phyloP scores from a whole-genome alignment of 2,329 filamentous ascomycete genomes.

The Cordyceps militaris region DNA sequence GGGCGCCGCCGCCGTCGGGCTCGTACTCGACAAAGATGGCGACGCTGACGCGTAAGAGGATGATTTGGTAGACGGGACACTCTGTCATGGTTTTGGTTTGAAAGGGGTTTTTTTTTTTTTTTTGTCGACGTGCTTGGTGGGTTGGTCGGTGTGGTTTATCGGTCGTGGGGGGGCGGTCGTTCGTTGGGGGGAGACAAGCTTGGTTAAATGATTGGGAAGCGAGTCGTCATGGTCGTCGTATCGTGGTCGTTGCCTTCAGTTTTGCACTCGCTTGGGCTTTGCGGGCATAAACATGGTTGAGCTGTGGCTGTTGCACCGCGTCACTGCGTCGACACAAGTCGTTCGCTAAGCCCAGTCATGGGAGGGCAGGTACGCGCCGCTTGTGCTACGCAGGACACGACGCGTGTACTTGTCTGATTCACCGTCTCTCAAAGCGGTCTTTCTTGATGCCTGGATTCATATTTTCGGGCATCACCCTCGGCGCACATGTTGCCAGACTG shows the following conservation, averaged over 20 bases:
- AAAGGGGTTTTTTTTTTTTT: too few species aligned
- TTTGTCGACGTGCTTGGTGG: too few species aligned
- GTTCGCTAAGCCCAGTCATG: not conserved
- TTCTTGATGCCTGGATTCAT: too few species aligned
- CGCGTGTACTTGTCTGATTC: not conserved
- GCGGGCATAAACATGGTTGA: not conserved
- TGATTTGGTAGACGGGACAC: not conserved
- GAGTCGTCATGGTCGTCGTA: too few species aligned
- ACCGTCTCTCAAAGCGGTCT: not conserved
- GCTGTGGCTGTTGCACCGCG: not conserved
- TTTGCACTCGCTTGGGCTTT: not conserved
- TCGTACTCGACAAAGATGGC: constrained; percentile 3
- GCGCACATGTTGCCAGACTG: too few species aligned
- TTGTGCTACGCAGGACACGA: not conserved
- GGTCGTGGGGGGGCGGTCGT: too few species aligned
- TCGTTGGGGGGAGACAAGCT: too few species aligned
- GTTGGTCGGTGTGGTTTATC: too few species aligned
- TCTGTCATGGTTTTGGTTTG: not conserved
- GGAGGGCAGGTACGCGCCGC: not conserved
- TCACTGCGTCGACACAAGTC: not conserved
- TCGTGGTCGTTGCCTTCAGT: not conserved
- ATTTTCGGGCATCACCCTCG: not conserved
- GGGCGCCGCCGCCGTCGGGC: not conserved
- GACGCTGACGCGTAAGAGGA: not conserved
- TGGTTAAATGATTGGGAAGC: too few species aligned